Evolutionary conservation across 1,284 basidiomycete genomes (phyloP).

Genomic region (Sporisorium scitamineum): DNA sequence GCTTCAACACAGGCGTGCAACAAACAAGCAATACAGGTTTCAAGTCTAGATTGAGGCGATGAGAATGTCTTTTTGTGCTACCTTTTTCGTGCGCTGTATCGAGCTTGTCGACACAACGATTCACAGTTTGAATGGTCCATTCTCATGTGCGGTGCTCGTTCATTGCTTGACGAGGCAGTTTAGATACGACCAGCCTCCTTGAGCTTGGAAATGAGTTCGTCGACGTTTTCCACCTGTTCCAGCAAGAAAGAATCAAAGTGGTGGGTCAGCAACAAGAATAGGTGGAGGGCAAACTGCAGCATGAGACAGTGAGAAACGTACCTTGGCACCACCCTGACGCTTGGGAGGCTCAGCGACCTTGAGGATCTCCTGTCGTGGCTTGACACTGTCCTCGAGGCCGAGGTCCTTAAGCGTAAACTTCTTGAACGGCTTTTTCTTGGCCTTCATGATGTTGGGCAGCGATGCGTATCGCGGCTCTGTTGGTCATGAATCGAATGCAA

Average conservation of each 20-base stretch:
- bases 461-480: constrained; percentile 68
- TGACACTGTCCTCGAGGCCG: constrained; percentile 78
- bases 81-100: background rate
- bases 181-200: constrained; percentile 85
- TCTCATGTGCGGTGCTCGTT: background rate
- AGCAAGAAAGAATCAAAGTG: background rate
- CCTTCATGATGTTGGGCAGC: constrained; percentile 73
- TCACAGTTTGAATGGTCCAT: background rate
- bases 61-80: background rate
- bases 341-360: constrained; percentile 92
- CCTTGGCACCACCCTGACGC: constrained; percentile 91
- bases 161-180: constrained; percentile 10
- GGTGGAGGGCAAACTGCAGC: background rate
- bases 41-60: constrained; percentile 5
- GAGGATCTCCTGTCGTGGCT: constrained; percentile 84
- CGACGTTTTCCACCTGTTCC: constrained; percentile 81
- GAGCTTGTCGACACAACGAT: background rate
- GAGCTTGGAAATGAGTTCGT: constrained; percentile 89
- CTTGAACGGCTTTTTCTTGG: constrained; percentile 97
- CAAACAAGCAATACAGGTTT: background rate
- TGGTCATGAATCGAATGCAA: background rate
- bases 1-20: background rate
- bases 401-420: constrained; percentile 85
- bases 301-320: constrained; percentile 67
- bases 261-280: background rate